Conservation (phyloP, 139 green algal genomes). For the Mesotaenium endlicherianum region DNA sequence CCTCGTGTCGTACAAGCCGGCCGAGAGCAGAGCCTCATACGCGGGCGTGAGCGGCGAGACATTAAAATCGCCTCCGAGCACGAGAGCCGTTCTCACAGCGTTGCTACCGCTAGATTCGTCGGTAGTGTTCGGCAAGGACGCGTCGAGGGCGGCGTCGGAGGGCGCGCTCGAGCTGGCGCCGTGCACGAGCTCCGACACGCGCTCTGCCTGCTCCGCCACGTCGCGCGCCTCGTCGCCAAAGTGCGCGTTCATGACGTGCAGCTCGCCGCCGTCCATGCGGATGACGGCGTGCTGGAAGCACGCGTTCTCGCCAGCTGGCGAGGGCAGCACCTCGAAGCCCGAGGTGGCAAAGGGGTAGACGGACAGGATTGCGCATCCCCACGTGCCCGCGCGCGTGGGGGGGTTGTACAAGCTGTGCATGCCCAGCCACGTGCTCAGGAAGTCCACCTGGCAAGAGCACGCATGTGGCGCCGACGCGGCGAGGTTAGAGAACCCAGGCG, state of each 20-base stretch:
- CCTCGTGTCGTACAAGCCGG: conserved; percentile 19
- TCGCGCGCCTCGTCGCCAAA: conserved; percentile 40
- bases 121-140: neutral
- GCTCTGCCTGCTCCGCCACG: conserved; percentile 9
- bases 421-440: conserved; percentile 31
- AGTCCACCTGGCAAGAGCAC: conserved; percentile 20
- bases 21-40: conserved; percentile 19
- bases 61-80: conserved; percentile 42
- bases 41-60: neutral
- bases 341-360: conserved; percentile 18
- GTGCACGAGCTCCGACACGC: neutral
- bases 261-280: neutral
- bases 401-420: conserved; percentile 38
- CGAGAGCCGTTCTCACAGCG: conserved; percentile 1
- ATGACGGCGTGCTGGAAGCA: conserved; percentile 39
- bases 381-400: conserved; percentile 14
- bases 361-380: conserved; percentile 49
- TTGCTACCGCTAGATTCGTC: neutral
- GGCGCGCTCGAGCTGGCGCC: neutral
- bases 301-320: conserved; percentile 10
- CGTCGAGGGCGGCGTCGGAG: neutral
- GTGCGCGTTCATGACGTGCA: conserved; percentile 38
- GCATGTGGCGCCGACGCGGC: neutral
- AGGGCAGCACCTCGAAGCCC: conserved; percentile 24
- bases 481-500: neutral